A percentile compares a stretch with the other conserved stretches of the same genome.
These are phyloP conservation scores for Pythium brassicae DNA, from an alignment of 352 stramenopile species.

Conservation along the genomic window DNA sequence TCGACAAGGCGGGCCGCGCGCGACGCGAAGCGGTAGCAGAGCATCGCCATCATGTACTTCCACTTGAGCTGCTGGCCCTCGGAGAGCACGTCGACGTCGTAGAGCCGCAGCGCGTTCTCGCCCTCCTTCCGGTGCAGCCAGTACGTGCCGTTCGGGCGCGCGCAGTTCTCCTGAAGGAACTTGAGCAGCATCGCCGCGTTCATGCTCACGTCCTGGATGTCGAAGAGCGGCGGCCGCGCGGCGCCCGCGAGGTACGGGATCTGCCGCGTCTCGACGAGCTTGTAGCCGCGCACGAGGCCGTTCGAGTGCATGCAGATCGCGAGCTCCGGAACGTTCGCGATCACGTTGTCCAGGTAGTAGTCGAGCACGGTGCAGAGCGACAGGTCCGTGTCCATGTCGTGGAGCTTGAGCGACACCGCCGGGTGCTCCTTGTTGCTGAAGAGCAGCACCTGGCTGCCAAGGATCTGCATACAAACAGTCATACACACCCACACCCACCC, in stretches of 20 bases:
- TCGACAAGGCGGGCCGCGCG: conserved; percentile 60
- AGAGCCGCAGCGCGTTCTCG: conserved; percentile 73
- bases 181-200: conserved; percentile 85
- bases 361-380: conserved; percentile 78
- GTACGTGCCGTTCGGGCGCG: conserved; percentile 77
- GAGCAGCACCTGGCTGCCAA: conserved; percentile 77
- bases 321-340: conserved; percentile 82
- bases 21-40: conserved; percentile 83
- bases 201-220: conserved; percentile 83
- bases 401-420: conserved; percentile 75
- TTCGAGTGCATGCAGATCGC: conserved; percentile 87
- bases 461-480: conserved; percentile 29
- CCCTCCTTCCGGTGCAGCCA: conserved; percentile 80
- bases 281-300: conserved; percentile 79
- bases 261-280: conserved; percentile 75
- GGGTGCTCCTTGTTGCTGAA: conserved; percentile 84
- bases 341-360: conserved; percentile 88
- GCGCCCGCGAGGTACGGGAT: conserved; percentile 79
- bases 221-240: conserved; percentile 56
- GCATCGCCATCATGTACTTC: conserved; percentile 91
- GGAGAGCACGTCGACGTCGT: conserved; percentile 80
- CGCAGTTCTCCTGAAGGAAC: conserved; percentile 84
- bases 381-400: conserved; percentile 85
- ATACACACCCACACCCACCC: background rate
- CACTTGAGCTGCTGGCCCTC: conserved; percentile 84